These are phyloP conservation scores for Neotropicomus parvogracilis DNA, from an alignment of 1,284 basidiomycete species.

Conservation along the genomic window DNA sequence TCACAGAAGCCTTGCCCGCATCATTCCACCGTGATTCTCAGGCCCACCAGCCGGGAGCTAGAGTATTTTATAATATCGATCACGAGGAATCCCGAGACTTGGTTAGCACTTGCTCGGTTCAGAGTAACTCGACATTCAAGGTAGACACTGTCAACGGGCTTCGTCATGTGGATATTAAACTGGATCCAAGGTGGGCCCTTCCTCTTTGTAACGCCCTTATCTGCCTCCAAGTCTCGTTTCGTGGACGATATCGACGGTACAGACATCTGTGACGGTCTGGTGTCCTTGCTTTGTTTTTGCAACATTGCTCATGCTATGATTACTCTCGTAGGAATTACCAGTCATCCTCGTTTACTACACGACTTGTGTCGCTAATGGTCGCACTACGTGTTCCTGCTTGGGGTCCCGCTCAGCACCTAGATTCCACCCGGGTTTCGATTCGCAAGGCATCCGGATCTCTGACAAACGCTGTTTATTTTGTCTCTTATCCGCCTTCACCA, in stretches of 20 bases:
- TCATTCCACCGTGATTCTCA: conserved; percentile 3
- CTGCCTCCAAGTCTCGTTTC: conserved; percentile 13
- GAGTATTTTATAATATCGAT: conserved; percentile 10
- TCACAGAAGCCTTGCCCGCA: conserved; percentile 8
- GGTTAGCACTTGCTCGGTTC: conserved; percentile 1
- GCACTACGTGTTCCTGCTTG: conserved; percentile 57
- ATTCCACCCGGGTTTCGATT: conserved; percentile 55
- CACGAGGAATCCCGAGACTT: conserved; percentile 4
- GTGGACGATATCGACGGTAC: conserved; percentile 12
- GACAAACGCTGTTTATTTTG: conserved; percentile 94
- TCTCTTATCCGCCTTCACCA: conserved; percentile 58
- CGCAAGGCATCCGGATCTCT: conserved; percentile 85
- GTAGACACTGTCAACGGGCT: conserved; percentile 52
- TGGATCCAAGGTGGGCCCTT: conserved; percentile 71
- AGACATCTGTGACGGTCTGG: conserved; percentile 35
- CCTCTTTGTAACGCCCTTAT: conserved; percentile 11
- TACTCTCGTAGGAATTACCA: conserved; percentile 59
- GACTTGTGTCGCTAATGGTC: conserved; percentile 54
- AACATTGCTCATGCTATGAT: conserved; percentile 22
- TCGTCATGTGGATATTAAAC: conserved; percentile 52
- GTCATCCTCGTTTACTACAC: conserved; percentile 53
- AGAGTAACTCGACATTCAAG: conserved; percentile 1
- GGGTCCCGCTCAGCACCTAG: conserved; percentile 43
- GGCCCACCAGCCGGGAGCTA: background rate
- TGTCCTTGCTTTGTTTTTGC: conserved; percentile 24